Conservation (phyloP, 139 green algal genomes). For the Gonium pectorale region DNA sequence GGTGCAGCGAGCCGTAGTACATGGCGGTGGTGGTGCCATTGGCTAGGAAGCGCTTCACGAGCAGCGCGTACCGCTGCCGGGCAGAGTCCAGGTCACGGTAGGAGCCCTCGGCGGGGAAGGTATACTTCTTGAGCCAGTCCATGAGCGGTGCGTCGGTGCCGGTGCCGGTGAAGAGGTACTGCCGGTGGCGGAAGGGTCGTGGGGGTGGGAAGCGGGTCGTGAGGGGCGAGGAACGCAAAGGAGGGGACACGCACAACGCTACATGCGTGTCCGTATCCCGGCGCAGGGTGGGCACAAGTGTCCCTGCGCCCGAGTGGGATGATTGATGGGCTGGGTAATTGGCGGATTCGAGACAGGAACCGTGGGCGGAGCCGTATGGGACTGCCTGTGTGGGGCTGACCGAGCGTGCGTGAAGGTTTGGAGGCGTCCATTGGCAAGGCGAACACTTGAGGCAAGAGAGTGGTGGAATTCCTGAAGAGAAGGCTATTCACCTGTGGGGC, state of each 20-base stretch:
- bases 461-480: not conserved
- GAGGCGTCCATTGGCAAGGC: not conserved
- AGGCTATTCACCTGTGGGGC: conserved; percentile 49
- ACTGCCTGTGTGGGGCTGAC: not conserved
- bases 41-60: conserved; percentile 56
- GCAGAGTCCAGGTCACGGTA: conserved; percentile 50
- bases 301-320: not conserved
- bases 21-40: conserved; percentile 50
- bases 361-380: not conserved
- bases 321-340: not conserved
- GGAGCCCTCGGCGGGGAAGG: conserved; percentile 58
- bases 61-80: conserved; percentile 39
- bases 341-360: not conserved
- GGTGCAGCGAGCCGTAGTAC: conserved; percentile 70
- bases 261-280: too few species aligned
- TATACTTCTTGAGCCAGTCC: conserved; percentile 66
- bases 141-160: conserved; percentile 62
- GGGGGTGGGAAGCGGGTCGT: not conserved
- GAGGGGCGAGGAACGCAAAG: not conserved
- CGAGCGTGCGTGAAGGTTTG: not conserved
- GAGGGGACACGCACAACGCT: too few species aligned
- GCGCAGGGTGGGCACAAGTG: not conserved
- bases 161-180: conserved; percentile 58
- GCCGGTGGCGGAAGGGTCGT: not conserved
- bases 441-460: not conserved